Percentiles rank a stretch among this genome's conserved stretches.
phyloP scores from a whole-genome alignment of 176 grass and related monocot genomes.

The Carex pumila region DNA sequence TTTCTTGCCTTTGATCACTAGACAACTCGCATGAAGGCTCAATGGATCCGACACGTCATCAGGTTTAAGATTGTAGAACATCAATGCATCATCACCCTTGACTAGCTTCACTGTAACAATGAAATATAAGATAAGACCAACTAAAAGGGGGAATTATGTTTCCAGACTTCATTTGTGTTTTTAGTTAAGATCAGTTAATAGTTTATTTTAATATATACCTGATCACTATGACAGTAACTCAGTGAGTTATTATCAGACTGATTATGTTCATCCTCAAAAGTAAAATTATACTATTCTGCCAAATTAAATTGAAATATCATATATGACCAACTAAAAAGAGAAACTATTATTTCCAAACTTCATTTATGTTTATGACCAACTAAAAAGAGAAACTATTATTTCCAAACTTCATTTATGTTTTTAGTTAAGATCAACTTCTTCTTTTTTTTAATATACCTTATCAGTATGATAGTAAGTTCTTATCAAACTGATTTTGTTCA shows the following conservation, averaged over 20 bases:
- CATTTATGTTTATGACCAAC: not conserved
- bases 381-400: no score
- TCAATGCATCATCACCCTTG: conserved; percentile 57
- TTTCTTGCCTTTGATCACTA: conserved; percentile 64
- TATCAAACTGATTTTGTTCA: not conserved
- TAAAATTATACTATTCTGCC: no score
- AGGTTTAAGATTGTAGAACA: conserved; percentile 66
- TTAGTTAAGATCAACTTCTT: not conserved
- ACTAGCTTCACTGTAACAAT: conserved; percentile 51
- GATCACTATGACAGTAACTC: not conserved
- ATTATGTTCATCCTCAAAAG: not conserved
- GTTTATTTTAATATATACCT: not conserved
- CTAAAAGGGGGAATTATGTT: not conserved
- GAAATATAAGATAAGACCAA: not conserved
- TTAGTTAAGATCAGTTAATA: not conserved
- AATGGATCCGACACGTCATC: conserved; percentile 52
- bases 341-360: not conserved
- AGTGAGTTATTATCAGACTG: not conserved
- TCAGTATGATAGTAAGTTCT: not conserved
- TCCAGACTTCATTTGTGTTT: not conserved
- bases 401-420: not conserved
- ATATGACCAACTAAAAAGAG: no score
- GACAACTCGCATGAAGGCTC: conserved; percentile 68
- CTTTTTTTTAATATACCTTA: not conserved
- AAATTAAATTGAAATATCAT: no score